Evolutionary conservation across 1,284 basidiomycete species (phyloP).

Genomic region (Apiotrichum sp.): DNA sequence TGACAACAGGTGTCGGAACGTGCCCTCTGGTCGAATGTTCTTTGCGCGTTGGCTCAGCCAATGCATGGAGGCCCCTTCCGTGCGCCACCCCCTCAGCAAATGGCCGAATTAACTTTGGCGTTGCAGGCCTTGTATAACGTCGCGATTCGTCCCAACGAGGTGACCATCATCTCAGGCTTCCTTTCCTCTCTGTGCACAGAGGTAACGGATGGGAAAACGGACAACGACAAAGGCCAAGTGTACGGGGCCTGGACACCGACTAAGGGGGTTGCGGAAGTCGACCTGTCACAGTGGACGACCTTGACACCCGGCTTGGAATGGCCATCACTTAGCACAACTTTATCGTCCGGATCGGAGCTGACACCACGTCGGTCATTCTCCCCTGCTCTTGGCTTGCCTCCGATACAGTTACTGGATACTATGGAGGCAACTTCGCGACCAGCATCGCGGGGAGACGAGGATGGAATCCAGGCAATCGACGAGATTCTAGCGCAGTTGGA

Average conservation of each 20-base stretch:
- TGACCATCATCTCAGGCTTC: conserved; percentile 36
- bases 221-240: conserved; percentile 12
- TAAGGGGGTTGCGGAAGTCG: conserved; percentile 22
- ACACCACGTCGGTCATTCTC: conserved; percentile 18
- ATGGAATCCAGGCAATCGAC: conserved; percentile 24
- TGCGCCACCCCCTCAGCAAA: conserved; percentile 12
- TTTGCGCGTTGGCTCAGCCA: conserved; percentile 30
- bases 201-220: neutral
- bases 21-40: conserved; percentile 36
- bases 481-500: conserved; percentile 40
- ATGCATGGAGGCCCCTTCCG: neutral
- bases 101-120: conserved; percentile 27
- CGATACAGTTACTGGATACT: conserved; percentile 11
- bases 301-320: conserved; percentile 36
- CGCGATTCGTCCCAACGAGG: conserved; percentile 35
- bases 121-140: conserved; percentile 39
- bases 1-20: conserved; percentile 29
- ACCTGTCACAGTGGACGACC: conserved; percentile 38
- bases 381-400: conserved; percentile 12
- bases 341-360: conserved; percentile 13
- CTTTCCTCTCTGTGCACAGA: conserved; percentile 22
- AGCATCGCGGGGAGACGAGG: neutral
- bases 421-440: conserved; percentile 5
- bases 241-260: conserved; percentile 37
- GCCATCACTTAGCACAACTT: conserved; percentile 18